Evolutionary conservation across 2,329 filamentous ascomycete species (phyloP).

Genomic region (Xylaria sp.): DNA sequence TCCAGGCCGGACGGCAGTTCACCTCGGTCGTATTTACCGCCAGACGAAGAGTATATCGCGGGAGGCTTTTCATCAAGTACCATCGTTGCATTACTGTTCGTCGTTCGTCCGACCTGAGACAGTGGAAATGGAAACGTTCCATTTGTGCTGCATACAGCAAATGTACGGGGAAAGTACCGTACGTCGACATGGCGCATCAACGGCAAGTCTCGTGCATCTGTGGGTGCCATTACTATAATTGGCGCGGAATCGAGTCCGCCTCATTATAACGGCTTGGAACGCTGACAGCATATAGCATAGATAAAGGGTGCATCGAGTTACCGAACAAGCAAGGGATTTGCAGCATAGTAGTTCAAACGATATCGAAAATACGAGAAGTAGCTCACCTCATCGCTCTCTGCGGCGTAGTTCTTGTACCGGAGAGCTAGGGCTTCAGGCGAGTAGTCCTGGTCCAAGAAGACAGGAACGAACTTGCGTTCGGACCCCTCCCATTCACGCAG

Average conservation of each 20-base stretch:
- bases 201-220: slow-evolving; percentile 14
- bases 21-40: neutral
- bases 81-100: neutral
- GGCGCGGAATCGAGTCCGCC: neutral
- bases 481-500: slow-evolving; percentile 57
- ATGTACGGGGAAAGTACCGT: slow-evolving; percentile 21
- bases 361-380: neutral
- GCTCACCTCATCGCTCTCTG: slow-evolving; percentile 35
- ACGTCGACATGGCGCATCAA: slow-evolving; percentile 2
- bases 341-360: neutral
- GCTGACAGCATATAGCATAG: neutral
- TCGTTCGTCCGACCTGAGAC: neutral
- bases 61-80: neutral
- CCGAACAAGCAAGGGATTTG: neutral
- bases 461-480: slow-evolving; percentile 61
- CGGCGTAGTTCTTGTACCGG: slow-evolving; percentile 61
- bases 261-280: neutral
- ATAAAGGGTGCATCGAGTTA: neutral
- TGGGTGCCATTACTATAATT: neutral
- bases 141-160: neutral
- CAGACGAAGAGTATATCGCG: neutral
- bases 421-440: slow-evolving; percentile 61
- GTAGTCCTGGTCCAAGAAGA: slow-evolving; percentile 64
- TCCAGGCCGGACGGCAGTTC: neutral
- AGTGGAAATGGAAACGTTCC: neutral